These are phyloP conservation scores for Thraustochytrium striatum DNA, from an alignment of 352 stramenopile species.

Conservation along the genomic window DNA sequence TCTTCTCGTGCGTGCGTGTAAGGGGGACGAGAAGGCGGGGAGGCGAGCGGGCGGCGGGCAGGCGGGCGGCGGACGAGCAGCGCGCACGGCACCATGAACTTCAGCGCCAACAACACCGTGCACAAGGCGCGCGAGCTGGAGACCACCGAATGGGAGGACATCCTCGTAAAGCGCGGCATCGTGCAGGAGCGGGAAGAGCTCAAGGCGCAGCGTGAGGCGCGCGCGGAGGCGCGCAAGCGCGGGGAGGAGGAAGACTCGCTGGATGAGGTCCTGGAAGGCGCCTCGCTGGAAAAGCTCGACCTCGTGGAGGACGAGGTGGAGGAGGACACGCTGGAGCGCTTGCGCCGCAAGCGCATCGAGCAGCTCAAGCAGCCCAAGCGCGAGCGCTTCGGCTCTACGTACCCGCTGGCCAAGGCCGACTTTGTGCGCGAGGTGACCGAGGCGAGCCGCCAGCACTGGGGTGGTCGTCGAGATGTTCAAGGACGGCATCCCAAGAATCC, in stretches of 20 bases:
- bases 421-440: constrained; percentile 86
- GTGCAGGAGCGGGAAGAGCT: constrained; percentile 37
- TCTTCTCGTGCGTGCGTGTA: too few species aligned
- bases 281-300: constrained; percentile 51
- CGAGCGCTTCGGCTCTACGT: constrained; percentile 76
- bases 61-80: too few species aligned
- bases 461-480: constrained; percentile 85
- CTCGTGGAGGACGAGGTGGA: constrained; percentile 40
- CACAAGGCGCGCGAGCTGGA: constrained; percentile 24
- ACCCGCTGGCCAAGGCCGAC: constrained; percentile 83
- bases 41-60: too few species aligned
- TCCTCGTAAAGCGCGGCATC: constrained; percentile 40
- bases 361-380: constrained; percentile 25
- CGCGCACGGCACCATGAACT: background rate
- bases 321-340: constrained; percentile 33
- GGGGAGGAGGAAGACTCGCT: constrained; percentile 47
- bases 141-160: constrained; percentile 47
- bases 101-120: background rate
- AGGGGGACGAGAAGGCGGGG: too few species aligned
- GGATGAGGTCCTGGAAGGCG: constrained; percentile 47
- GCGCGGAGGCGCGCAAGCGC: background rate
- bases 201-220: background rate
- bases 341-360: constrained; percentile 24
- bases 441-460: constrained; percentile 64
- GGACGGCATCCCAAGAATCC: constrained; percentile 74